Base-by-base conservation (phyloP, 179 eudicot species). In the Sideroxylon spinosum region DNA sequence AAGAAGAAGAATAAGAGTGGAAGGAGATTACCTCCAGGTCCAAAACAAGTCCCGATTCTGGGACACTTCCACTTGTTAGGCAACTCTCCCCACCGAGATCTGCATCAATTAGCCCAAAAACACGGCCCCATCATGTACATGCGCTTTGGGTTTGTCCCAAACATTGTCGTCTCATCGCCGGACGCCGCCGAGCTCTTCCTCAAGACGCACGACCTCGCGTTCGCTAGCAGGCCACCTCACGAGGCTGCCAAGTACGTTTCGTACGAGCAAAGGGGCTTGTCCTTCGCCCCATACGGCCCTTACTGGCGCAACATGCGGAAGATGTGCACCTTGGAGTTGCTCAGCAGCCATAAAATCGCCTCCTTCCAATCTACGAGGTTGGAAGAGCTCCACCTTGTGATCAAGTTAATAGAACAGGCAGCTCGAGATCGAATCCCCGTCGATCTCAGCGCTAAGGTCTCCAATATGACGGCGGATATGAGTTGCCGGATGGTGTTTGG, bases 111-210 rank as follows among this genome's bases (percentile, higher is more conserved):
- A 8, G 84, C 91, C 64, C 56, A 63, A 20, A 79, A 68, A 66
- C 53, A 85, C 22, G 89, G 88, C 26, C 91, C 91, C 7, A 80
- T 88, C 17, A 88, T 88, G 84, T 67, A 28, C 73, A n/a, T 86
- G 44, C 74, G 80, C 20, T 69, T 88, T 7, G 86, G 89, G 6
- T 62, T 76, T 7, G 77, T 82, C 29, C 82, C 81, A 9, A 55
- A 62, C 37, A 66, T 88, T 16, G 76, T 86, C 2, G 86, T 82
- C 65, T 86, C 91, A 3, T 84, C 86, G 8, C 86, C 89, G 0
- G 74, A 69, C 7, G 85, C 82, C 3, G 91, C 87, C 0, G 32
- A 75, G 57, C 70, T 62, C 4, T 62, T 75, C 20, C 78, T 75
- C 57, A 52, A 14, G 60, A 62, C 57, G 16, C 70, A 75, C 0